Evolutionary conservation across 106 monocot genomes (phyloP).

Genomic region (Dioscorea alata): DNA sequence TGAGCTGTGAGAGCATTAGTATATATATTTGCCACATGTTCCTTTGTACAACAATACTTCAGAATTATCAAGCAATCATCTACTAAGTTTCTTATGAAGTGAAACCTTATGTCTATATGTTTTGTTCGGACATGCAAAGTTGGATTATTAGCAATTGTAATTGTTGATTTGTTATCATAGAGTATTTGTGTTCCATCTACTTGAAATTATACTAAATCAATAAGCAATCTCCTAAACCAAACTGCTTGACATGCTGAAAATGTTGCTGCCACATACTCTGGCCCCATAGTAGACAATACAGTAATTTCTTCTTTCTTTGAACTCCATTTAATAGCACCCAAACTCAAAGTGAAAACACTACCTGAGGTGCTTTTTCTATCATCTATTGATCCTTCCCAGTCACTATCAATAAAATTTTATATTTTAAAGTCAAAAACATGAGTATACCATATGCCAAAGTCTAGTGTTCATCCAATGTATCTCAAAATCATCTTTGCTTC

Average conservation of each 20-base stretch:
- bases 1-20: too few species aligned
- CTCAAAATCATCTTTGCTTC: background rate
- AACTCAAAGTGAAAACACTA: background rate
- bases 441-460: background rate
- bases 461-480: background rate
- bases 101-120: background rate
- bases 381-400: background rate
- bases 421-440: background rate
- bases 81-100: background rate
- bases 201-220: background rate
- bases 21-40: too few species aligned
- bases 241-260: slow-evolving; percentile 8
- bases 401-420: slow-evolving; percentile 4
- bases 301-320: slow-evolving; percentile 3
- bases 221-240: slow-evolving; percentile 1
- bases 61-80: too few species aligned
- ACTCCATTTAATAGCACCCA: slow-evolving; percentile 1
- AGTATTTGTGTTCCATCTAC: background rate
- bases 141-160: background rate
- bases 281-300: too few species aligned
- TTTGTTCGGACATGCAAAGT: background rate
- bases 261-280: too few species aligned
- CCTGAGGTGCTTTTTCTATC: slow-evolving; percentile 14
- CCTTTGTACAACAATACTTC: too few species aligned
- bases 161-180: background rate